Evolutionary conservation across 2,329 filamentous ascomycete genomes (phyloP).

Genomic region (Fusarium odoratissimum): DNA sequence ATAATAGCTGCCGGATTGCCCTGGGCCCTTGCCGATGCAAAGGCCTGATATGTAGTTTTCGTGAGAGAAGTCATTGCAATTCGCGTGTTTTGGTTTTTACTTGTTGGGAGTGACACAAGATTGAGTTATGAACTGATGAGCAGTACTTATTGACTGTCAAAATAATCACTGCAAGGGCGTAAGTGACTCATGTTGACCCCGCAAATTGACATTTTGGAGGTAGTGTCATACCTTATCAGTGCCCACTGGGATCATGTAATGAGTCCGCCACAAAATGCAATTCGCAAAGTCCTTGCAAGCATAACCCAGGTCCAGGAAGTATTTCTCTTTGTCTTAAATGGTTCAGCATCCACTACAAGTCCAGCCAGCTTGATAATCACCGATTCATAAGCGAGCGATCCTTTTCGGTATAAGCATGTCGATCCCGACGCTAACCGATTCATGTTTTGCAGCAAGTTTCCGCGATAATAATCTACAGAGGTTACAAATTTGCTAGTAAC

Average conservation of each 20-base stretch:
- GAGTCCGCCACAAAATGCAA: not conserved
- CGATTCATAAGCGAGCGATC: not conserved
- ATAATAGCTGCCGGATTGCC: constrained; percentile 17
- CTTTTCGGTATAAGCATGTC: not conserved
- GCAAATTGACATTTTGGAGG: not conserved
- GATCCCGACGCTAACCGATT: not conserved
- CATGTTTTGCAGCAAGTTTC: accelerated
- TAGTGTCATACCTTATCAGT: not conserved
- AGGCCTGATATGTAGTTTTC: constrained; percentile 5
- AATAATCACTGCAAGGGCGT: not conserved
- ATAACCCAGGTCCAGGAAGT: too few species aligned
- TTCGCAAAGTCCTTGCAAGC: too few species aligned
- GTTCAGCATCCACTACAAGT: too few species aligned
- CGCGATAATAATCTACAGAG: too few species aligned
- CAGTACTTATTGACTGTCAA: not conserved
- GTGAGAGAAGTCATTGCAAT: not conserved
- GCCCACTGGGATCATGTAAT: not conserved
- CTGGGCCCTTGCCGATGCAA: not conserved
- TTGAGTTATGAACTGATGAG: accelerated
- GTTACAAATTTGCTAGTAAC: too few species aligned
- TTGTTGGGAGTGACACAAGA: too few species aligned
- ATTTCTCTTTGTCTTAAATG: too few species aligned
- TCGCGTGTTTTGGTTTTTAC: too few species aligned
- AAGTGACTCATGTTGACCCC: not conserved
- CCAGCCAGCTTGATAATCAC: not conserved